phyloP scores from a whole-genome alignment of 768 basidiomycete species.

The Phylloporus arenicola region DNA sequence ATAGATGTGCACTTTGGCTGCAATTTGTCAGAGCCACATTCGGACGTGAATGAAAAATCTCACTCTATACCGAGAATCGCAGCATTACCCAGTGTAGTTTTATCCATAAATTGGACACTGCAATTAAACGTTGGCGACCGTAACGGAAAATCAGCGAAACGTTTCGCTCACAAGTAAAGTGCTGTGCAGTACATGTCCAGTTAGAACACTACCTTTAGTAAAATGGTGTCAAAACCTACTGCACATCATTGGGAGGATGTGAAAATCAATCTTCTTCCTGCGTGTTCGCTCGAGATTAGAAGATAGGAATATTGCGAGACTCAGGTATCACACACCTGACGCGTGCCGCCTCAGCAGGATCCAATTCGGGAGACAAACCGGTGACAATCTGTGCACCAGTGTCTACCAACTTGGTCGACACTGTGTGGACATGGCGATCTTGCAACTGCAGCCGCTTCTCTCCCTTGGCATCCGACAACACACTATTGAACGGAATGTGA shows the following conservation, averaged over 20 bases:
- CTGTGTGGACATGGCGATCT: constrained; percentile 14
- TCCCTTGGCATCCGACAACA: constrained; percentile 8
- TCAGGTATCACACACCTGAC: constrained; percentile 37
- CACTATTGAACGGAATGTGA: constrained; percentile 4
- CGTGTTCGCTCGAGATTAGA: background rate
- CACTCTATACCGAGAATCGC: constrained; percentile 70
- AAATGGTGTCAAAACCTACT: constrained; percentile 37
- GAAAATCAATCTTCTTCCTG: constrained; percentile 59
- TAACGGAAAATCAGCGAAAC: background rate
- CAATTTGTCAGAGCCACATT: background rate
- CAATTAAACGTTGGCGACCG: background rate
- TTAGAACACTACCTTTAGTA: background rate
- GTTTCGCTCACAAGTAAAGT: constrained; percentile 44
- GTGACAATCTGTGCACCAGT: constrained; percentile 56
- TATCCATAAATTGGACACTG: constrained; percentile 79
- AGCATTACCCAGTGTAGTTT: constrained; percentile 61
- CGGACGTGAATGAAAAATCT: constrained; percentile 9
- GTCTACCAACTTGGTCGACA: constrained; percentile 48
- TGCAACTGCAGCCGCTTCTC: constrained; percentile 11
- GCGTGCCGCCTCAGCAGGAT: constrained; percentile 46
- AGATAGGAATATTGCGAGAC: background rate
- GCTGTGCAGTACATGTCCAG: constrained; percentile 27
- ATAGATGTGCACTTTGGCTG: constrained; percentile 56
- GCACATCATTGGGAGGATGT: constrained; percentile 69
- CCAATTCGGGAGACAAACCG: constrained; percentile 39